Base-by-base conservation (phyloP, 176 grass and related monocot species). In the Oryza nivara region DNA sequence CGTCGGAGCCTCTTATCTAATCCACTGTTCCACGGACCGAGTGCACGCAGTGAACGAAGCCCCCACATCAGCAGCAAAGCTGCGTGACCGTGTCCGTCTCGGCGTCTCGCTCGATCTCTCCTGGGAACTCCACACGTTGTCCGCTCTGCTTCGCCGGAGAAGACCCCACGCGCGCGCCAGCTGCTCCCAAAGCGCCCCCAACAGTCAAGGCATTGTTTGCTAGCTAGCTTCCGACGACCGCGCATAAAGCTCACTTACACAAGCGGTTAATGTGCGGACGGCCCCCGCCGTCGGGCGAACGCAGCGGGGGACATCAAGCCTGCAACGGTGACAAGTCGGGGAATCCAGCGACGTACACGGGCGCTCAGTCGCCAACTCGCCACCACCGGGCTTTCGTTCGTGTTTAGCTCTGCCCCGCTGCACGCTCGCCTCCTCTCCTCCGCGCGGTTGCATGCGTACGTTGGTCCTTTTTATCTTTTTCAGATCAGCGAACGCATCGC, bases 121-220 rank as follows among this genome's bases (percentile, higher is more conserved):
- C 65, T 61, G 49, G 68, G 80, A 28, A 56, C 73, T 77, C 34
- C 73, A 13, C 35, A 13, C 49, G 74, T 22, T 47, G 51, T 56
- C 67, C 75, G 66, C 66, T 85, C 66, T 85, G 49, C 74, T 22
- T 11, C 3, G n/a, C 32, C 25, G 11, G 30, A 26, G 26, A 26
- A 3, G 12, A 20, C 46, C 46, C 72, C 45, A 15, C 45, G 19
- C n/a, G 28, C 45, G 19, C n/a, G 28, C 47, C 73, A 68, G 63
- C 35, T 75, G 28, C 72, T 56, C 13, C 64, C 64, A 43, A 68
- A 76, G 32, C 11, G 54, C 64, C 20, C 20, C 3, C 10, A 71
- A 85, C 83, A 78, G 66, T 71, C 49, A 15, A 67, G 19, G 56
- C 22, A 52, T 76, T 58, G 78, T 70, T 82, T 9, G 5, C 72